Conservation (phyloP, 495 filamentous ascomycete genomes). For the Aspergillus mulundensis region DNA sequence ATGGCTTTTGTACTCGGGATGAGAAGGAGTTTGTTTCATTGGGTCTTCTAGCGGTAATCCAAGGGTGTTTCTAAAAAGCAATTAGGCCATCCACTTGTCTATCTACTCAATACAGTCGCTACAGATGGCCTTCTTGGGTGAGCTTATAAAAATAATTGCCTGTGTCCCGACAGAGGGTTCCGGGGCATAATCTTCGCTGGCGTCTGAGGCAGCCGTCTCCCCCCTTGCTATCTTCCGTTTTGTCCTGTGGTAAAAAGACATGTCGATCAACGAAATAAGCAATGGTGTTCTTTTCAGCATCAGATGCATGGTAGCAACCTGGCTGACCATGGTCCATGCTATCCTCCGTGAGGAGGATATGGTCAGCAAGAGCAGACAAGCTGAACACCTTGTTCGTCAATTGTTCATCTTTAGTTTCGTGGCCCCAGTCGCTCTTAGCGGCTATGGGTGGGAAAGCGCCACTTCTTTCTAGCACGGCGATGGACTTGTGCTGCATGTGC, state of each 20-base stretch:
- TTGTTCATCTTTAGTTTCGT: not conserved
- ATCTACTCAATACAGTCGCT: no score
- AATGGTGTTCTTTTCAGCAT: conserved; percentile 18
- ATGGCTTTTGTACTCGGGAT: not conserved
- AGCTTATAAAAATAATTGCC: no score
- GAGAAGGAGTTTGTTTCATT: not conserved
- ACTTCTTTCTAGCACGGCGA: conserved; percentile 12
- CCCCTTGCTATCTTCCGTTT: no score
- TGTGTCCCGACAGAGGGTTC: no score
- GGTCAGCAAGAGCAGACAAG: conserved; percentile 8
- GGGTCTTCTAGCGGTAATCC: not conserved
- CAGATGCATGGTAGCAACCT: conserved; percentile 14
- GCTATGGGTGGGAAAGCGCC: conserved; percentile 2
- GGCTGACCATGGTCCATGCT: conserved; percentile 6
- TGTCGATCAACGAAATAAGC: conserved; percentile 19
- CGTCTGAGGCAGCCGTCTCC: no score
- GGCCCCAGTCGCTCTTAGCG: conserved; percentile 12
- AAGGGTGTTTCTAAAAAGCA: not conserved
- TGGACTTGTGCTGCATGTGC: no score
- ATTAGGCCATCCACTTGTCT: no score
- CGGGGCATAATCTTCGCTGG: no score
- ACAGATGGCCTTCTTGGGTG: no score
- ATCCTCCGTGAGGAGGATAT: conserved; percentile 4
- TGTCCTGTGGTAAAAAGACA: conserved; percentile 10
- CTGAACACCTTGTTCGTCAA: conserved; percentile 14